Evolutionary conservation across 805 yeast species (phyloP), one percentile per base, ranked within the genome.

Genomic region (Candida qinlingensis): DNA sequence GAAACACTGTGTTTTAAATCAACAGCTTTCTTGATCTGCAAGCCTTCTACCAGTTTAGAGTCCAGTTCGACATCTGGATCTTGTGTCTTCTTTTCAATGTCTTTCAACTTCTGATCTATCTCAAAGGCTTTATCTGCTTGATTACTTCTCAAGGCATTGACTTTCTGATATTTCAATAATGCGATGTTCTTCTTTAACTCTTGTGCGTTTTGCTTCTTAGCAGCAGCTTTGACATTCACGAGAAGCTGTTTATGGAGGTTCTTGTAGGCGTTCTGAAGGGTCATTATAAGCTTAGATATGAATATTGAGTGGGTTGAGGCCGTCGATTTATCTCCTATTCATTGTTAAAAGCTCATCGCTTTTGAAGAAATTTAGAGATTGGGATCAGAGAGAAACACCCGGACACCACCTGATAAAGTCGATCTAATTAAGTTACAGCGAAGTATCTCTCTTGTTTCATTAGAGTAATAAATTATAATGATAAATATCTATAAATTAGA

Each of bases 141-240:
- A n/a, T 55, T 49, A 12, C 30, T 55, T 39, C 50, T 59, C 7
- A 61, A 31, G 7, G 63, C 62, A 35, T 60, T 57, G 38, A 60
- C 51, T 36, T 61, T 50, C 41, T 60, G 59, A 40, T 60, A 61
- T 13, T 59, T 53, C 4, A 60, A 47, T 6, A 60, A 46, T 3
- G 65, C 58, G 5, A 60, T 47, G 31, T 50, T 54, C 51, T 60
- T 61, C 51, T 61, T 52, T 2, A 55, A 31, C 9, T 57, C 58
- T 26, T 53, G 51, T 2, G 60, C 62, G 28, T 55, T 56, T 44
- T 61, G 64, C 45, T 59, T 60, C 38, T 53, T 50, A 2, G 57
- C 50, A 4, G 63, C 55, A 6, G 48, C 53, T 33, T 56, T 61
- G 19, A 53, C 44, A 48, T 55, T 58, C 31, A 53, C 49, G 11